Evolutionary conservation across 176 grass and related monocot species (phyloP).

Genomic region (Oryza nivara): DNA sequence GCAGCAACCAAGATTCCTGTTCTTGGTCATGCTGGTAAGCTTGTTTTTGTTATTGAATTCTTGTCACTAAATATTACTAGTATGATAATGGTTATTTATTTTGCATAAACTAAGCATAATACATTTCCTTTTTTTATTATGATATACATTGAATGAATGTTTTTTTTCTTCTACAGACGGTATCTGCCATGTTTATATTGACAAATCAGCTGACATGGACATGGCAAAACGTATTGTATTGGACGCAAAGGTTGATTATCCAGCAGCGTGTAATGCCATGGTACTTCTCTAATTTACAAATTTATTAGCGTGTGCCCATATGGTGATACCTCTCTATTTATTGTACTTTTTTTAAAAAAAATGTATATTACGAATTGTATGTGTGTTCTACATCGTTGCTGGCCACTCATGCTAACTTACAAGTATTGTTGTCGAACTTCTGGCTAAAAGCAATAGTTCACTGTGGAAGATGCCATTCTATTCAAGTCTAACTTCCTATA

Average conservation of each 20-base stretch:
- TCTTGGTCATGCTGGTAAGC: constrained; percentile 90
- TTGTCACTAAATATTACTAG: not conserved
- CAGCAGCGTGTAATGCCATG: constrained; percentile 98
- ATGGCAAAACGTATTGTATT: constrained; percentile 93
- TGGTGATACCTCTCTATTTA: not conserved
- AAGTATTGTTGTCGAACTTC: not conserved
- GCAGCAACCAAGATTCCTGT: constrained; percentile 92
- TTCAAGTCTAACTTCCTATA: not conserved
- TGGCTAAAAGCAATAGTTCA: not conserved
- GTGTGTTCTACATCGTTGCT: not conserved
- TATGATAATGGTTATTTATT: constrained; percentile 13
- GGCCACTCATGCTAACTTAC: not conserved
- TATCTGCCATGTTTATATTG: constrained; percentile 98
- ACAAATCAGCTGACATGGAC: constrained; percentile 93
- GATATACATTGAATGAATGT: not conserved
- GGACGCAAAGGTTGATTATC: constrained; percentile 97
- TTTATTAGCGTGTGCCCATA: not conserved
- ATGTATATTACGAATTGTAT: not conserved
- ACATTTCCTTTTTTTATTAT: not conserved
- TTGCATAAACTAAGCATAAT: not conserved
- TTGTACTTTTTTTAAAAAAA: not conserved
- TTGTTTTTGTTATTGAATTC: not conserved
- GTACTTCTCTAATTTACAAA: constrained; percentile 49
- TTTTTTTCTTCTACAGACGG: constrained; percentile 67
- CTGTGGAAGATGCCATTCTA: not conserved